These are phyloP conservation scores for Apiospora rasikravindrae DNA, from an alignment of 2,329 filamentous ascomycete species.

Conservation along the genomic window DNA sequence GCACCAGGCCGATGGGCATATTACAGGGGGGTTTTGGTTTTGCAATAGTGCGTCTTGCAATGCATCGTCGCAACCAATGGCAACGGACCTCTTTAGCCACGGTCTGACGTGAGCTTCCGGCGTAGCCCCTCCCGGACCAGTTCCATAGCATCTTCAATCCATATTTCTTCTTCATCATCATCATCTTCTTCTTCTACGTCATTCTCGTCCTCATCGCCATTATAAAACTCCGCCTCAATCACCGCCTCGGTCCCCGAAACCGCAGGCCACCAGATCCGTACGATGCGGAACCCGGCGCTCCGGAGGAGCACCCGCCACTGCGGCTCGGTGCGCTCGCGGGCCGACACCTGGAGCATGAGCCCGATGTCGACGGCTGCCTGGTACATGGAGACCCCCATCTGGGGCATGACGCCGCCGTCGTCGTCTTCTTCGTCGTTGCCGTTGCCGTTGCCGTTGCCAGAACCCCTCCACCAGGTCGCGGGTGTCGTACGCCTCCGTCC, in stretches of 20 bases:
- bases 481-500: constrained; percentile 35
- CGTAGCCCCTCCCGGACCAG: too few relatives aligned
- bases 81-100: too few relatives aligned
- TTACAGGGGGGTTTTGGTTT: too few relatives aligned
- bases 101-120: too few relatives aligned
- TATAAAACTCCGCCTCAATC: constrained; percentile 11
- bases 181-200: neutral
- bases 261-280: neutral
- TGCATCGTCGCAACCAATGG: too few relatives aligned
- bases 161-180: neutral
- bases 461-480: constrained; percentile 30
- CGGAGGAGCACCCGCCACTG: constrained; percentile 2
- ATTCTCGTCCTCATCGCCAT: neutral
- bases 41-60: too few relatives aligned
- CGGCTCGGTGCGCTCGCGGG: neutral
- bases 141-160: too few relatives aligned
- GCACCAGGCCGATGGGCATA: too few relatives aligned
- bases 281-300: neutral
- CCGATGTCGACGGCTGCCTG: neutral
- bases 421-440: too few relatives aligned
- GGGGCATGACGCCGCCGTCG: neutral
- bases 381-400: neutral
- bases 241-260: neutral
- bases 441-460: too few relatives aligned
- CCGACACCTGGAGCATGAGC: neutral